Base-by-base conservation (phyloP, 305 asterid genomes). In the Solanum hybrid region DNA sequence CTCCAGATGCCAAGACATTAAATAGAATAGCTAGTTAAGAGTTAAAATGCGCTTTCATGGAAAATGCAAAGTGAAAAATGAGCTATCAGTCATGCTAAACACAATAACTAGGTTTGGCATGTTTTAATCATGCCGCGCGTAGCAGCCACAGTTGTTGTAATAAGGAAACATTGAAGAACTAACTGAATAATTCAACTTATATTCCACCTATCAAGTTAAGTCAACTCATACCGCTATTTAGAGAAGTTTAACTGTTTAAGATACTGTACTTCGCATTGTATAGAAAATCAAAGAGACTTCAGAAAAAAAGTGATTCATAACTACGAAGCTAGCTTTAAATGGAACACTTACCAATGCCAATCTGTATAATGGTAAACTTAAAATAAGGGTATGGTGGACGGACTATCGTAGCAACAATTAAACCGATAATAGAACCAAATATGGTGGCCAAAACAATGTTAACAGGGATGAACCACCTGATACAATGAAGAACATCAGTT, bases 381-480 rank as follows among this genome's bases (percentile, higher is more conserved):
- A 96, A 98, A 93, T 87, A 98, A 7, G 99, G 99, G 87, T 96
- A 93, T 24, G 99, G 99, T 24, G 99, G 99, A 11, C 90, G 96
- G 89, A 93, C 90, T 35, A 96, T 88, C 27, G 85, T 88, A 38
- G 98, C 98, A 92, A 98, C 98, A 87, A 94, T 69, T 38, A 95
- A 91, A 87, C 99, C 99, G 42, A 98, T 95, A 90, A 96, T 89
- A 90, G 99, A 98, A 89, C 99, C 99, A 14, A 97, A 90, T 91
- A 96, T 93, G 88, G 98, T 92, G 79, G 97, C 93, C 38, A 98
- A 93, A 92, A 96, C 91, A 89, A 98, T 94, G 88, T 98, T 98
- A 92, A 96, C 88, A 91, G 99, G 99, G 91, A 98, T 96, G 92
- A 98, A 98, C 99, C 99, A 98, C 99, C 99, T 96, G 95, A 84